Percentiles rank a stretch among this genome's conserved stretches.
Conservation (phyloP, 2,329 filamentous ascomycete species). For the Ophiostoma himal-ulmi region DNA sequence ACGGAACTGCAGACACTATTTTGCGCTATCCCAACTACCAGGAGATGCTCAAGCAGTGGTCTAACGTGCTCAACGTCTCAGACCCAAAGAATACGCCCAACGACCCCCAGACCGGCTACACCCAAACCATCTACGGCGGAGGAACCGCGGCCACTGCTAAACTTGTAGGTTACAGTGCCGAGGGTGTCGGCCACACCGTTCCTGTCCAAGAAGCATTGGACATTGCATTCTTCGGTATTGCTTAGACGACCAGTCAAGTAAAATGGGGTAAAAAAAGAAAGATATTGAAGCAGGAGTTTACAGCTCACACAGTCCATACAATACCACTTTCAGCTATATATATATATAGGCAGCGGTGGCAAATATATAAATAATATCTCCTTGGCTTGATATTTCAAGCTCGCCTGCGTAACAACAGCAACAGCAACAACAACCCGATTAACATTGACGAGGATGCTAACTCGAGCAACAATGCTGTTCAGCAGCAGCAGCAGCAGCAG, state of each 20-base stretch:
- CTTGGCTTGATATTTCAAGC: neutral
- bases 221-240: conserved; percentile 30
- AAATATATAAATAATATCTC: neutral
- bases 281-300: neutral
- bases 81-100: conserved; percentile 31
- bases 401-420: conserved; percentile 12
- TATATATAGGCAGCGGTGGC: neutral
- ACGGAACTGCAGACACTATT: conserved; percentile 36
- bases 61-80: conserved; percentile 39
- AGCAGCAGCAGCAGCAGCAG: conserved; percentile 18
- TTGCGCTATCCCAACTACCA: conserved; percentile 37
- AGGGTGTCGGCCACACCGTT: conserved; percentile 32
- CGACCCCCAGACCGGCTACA: neutral
- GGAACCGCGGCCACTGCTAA: conserved; percentile 29
- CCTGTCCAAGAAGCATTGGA: conserved; percentile 30
- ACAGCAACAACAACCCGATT: conserved; percentile 12
- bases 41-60: conserved; percentile 44
- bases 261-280: neutral
- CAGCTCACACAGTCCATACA: neutral
- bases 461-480: neutral
- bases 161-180: conserved; percentile 30
- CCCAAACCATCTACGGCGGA: conserved; percentile 23
- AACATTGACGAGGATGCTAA: neutral
- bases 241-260: neutral
- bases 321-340: neutral